Conservation (phyloP, 805 yeast species). For the Spathaspora passalidarum region DNA sequence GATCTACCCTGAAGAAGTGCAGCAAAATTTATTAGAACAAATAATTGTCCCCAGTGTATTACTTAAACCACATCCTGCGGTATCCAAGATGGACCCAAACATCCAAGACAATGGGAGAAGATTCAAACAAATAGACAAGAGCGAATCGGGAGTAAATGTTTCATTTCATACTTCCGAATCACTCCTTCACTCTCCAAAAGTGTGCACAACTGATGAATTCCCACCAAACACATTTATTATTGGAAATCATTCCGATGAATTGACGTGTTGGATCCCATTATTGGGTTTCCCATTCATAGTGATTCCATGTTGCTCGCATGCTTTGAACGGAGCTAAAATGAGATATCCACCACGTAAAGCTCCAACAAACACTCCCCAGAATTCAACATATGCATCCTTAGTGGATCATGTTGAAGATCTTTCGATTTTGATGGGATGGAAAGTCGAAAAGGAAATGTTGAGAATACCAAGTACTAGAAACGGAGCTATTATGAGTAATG, state of each 20-base stretch:
- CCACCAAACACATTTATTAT: conserved; percentile 74
- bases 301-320: conserved; percentile 94
- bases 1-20: conserved; percentile 65
- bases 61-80: conserved; percentile 66
- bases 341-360: conserved; percentile 53
- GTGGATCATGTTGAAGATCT: conserved; percentile 81
- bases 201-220: conserved; percentile 60
- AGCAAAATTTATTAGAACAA: conserved; percentile 61
- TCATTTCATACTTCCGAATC: conserved; percentile 50
- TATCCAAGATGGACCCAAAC: conserved; percentile 50
- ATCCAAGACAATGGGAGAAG: conserved; percentile 57
- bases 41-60: conserved; percentile 77
- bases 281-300: conserved; percentile 85
- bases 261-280: conserved; percentile 93
- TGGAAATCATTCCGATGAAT: conserved; percentile 94
- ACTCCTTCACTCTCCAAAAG: conserved; percentile 49
- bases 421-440: conserved; percentile 75
- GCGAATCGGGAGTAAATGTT: conserved; percentile 31
- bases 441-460: conserved; percentile 77
- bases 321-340: conserved; percentile 69
- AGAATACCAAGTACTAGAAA: conserved; percentile 94
- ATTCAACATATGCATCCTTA: conserved; percentile 77
- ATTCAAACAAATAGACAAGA: conserved; percentile 1
- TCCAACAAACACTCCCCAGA: conserved; percentile 2
- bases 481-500: conserved; percentile 79